Base-by-base conservation (phyloP, 139 green algal species). In the Chlorokybus atmophyticus region DNA sequence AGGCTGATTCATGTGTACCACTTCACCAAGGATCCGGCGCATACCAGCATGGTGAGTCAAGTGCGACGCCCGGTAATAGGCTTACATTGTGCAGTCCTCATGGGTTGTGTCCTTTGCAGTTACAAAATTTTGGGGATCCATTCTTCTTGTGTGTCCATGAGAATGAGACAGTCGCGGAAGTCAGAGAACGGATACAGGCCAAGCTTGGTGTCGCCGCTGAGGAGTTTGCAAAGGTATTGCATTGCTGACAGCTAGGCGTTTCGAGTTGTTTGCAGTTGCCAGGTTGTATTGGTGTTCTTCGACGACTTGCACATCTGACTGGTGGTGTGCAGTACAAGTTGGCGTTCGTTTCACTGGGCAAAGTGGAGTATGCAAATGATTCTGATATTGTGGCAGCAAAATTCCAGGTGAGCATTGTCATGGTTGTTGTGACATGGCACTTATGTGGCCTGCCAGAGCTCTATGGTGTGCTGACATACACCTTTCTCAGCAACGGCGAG, bases 101-200 rank as follows among this genome's bases (percentile, higher is more conserved):
- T n/a, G 44, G 62, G 49, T 64, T n/a, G 41, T 19, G 6, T 30
- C 25, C 52, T 21, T 53, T 8, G 24, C 63, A 53, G 64, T 26
- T 74, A 5, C 62, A 77, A 2, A 65, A 73, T 10, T 96, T 94
- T 70, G 83, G 85, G 1, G 85, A 96, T 31, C 90, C 89, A 1
- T 86, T 97, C 60, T 55, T 94, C 29, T 40, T 97, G 28, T 55
- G 60, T 2, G 59, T 96, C 3, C 42, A 32, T 0, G 56, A 67
- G 8, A 54, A 56, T 4, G 89, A 97, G 62, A 93, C 83, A 0
- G 39, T 96, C 27, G 76, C 41, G 2, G 49, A 82, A 24, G 24
- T 93, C 4, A 75, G 73, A 29, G 40, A 44, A 4, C 64, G 75
- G 10, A 81, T 90, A 50, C 74, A 91, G 71, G 38, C 60, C 29